Percentiles rank a stretch among this genome's conserved stretches.
phyloP scores from a whole-genome alignment of 495 filamentous ascomycete species.

The Penicillium turbatum region DNA sequence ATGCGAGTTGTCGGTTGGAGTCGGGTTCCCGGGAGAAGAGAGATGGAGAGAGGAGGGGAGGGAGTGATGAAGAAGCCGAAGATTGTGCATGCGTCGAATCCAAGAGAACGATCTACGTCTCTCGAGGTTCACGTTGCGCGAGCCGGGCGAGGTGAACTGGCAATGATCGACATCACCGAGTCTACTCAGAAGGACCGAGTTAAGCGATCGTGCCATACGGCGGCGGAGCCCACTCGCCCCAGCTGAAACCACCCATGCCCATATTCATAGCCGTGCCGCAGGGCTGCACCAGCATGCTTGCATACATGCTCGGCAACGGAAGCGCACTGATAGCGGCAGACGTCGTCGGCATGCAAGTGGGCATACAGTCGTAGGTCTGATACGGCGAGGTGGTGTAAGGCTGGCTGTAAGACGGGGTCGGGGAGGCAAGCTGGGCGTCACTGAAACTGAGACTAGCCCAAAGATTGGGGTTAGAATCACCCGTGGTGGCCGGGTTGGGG shows the following conservation, averaged over 20 bases:
- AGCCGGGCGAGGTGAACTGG: constrained; percentile 1
- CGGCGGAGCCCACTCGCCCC: constrained; percentile 57
- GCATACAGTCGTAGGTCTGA: constrained; percentile 63
- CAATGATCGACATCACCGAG: constrained; percentile 14
- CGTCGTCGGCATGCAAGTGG: constrained; percentile 59
- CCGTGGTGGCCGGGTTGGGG: constrained; percentile 63
- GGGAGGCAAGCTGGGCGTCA: constrained; percentile 66
- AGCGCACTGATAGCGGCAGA: constrained; percentile 61
- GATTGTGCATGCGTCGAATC: neutral
- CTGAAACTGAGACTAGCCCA: constrained; percentile 76
- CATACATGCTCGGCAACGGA: constrained; percentile 56
- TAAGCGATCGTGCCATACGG: constrained; percentile 58
- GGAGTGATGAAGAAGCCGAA: neutral
- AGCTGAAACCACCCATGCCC: constrained; percentile 66
- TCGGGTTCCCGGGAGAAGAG: constrained; percentile 10
- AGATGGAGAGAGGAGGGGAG: neutral
- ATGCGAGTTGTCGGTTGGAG: constrained; percentile 43
- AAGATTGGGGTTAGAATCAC: constrained; percentile 66
- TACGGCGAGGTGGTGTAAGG: constrained; percentile 69
- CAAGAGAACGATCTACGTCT: constrained; percentile 20
- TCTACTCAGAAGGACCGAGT: constrained; percentile 12
- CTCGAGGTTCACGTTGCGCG: constrained; percentile 1
- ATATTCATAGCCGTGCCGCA: constrained; percentile 67
- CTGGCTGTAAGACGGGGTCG: constrained; percentile 74
- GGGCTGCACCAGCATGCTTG: constrained; percentile 77